Evolutionary conservation across 2,329 filamentous ascomycete genomes (phyloP), one percentile per base, ranked within the genome.

Genomic region (Talaromyces amestolkiae): DNA sequence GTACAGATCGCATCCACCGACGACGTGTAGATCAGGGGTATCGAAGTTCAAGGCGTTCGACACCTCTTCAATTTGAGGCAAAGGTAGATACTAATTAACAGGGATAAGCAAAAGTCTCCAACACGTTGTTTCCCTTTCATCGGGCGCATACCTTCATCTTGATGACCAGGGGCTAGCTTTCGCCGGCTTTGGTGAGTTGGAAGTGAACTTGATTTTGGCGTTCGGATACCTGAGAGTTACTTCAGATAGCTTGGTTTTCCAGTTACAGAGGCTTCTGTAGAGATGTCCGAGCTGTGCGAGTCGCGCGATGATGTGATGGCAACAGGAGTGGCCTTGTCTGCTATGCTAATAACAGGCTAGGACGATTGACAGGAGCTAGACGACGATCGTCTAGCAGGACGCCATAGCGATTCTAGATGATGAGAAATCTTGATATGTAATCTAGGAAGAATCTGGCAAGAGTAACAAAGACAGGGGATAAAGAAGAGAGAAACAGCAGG

Each of bases 1-100:
- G 83, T 97, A 99, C 19, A 98, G 85, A 78, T 99, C 95, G 83
- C 94, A 98, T 69, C 92, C 91, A 72, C 95, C 95, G 33, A 93
- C 90, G 67, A 99, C 91, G 71, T 94, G 91, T 75, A 92, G 93
- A 76, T 98, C 94, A 61, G 91, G 88, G 0, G 94, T 97, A 73
- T 95, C 92, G 83, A 98, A 98, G 77, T 97, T 98, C 75, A 99
- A 88, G 69, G 94, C 91, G 80, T 90, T 90, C 67, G 93, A 94
- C 70, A 98, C 91, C 78, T 91, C 88, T 78, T 98, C 93, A 76
- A 98, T 93, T 71, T 96, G 91, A 78, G 89, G 89, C 69, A 97
- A 86, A 67, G 94, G 93, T 73, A 99, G 85, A 79, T 96, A 99
- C 94, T 99, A 75, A 24, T 67, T 71, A 65, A 62, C 11, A 17